Conservation (phyloP, 2,329 filamentous ascomycete genomes). For the Colletotrichum truncatum region DNA sequence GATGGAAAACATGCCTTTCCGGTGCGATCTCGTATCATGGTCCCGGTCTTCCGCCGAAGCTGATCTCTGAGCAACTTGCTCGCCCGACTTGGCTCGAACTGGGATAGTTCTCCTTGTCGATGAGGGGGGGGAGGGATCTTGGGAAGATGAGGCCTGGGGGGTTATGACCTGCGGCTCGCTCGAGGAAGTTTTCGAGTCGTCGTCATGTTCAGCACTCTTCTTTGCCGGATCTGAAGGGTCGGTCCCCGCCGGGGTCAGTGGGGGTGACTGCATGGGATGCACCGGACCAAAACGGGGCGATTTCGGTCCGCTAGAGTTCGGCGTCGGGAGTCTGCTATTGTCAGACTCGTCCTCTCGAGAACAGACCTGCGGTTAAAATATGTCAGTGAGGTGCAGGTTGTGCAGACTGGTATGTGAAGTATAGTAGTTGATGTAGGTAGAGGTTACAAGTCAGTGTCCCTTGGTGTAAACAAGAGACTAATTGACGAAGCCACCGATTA, state of each 20-base stretch:
- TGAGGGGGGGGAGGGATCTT: slow-evolving; percentile 57
- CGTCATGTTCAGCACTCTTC: slow-evolving; percentile 39
- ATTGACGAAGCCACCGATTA: background rate
- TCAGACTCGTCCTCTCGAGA: slow-evolving; percentile 71
- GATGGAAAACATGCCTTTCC: slow-evolving; percentile 63
- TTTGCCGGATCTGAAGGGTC: slow-evolving; percentile 49
- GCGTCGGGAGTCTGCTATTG: slow-evolving; percentile 71
- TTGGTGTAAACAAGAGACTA: background rate
- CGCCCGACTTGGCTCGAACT: slow-evolving; percentile 53
- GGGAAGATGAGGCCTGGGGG: slow-evolving; percentile 71
- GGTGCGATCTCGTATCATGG: slow-evolving; percentile 49
- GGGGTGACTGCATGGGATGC: slow-evolving; percentile 84
- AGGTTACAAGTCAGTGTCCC: background rate
- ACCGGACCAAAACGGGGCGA: slow-evolving; percentile 76
- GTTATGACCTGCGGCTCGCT: slow-evolving; percentile 65
- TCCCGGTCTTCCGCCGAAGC: slow-evolving; percentile 49
- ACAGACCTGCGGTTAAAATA: slow-evolving; percentile 56
- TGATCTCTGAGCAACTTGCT: slow-evolving; percentile 51
- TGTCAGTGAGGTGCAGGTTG: slow-evolving; percentile 36
- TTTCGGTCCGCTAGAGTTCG: slow-evolving; percentile 69
- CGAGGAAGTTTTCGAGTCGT: slow-evolving; percentile 43
- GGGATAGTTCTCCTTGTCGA: slow-evolving; percentile 50
- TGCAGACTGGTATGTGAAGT: slow-evolving; percentile 24
- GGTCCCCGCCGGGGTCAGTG: slow-evolving; percentile 86
- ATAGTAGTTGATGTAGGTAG: background rate